Evolutionary conservation across 768 basidiomycete genomes (phyloP).

Genomic region (Boletus tomentosulus): DNA sequence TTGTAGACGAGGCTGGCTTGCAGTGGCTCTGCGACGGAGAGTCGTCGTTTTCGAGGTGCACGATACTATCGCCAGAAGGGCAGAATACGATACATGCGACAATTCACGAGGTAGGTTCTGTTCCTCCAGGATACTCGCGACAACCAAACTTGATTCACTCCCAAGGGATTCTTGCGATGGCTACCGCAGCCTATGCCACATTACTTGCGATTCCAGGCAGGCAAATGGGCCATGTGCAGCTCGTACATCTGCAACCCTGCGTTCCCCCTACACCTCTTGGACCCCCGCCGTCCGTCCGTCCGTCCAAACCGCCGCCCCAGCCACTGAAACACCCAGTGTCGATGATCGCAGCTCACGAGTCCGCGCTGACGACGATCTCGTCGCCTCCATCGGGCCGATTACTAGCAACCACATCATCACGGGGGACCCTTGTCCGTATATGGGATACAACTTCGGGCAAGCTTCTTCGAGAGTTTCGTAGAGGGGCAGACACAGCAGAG

Average conservation of each 20-base stretch:
- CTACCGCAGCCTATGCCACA: constrained; percentile 73
- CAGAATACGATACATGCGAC: constrained; percentile 84
- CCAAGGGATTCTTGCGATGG: constrained; percentile 75
- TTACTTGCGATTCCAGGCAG: constrained; percentile 82
- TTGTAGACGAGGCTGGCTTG: constrained; percentile 80
- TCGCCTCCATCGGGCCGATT: constrained; percentile 73
- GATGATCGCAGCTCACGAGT: constrained; percentile 81
- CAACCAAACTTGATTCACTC: neutral
- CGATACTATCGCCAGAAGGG: constrained; percentile 56
- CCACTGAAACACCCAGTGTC: constrained; percentile 64
- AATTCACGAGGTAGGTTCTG: constrained; percentile 66
- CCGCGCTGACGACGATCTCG: constrained; percentile 73
- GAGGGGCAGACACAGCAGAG: constrained; percentile 86
- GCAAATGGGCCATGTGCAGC: constrained; percentile 84
- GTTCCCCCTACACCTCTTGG: constrained; percentile 51
- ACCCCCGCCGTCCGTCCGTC: constrained; percentile 50
- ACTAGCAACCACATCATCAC: constrained; percentile 78
- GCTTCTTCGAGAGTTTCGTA: constrained; percentile 72
- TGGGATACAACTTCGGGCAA: constrained; percentile 78
- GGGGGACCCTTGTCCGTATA: constrained; percentile 82
- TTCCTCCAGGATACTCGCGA: constrained; percentile 3
- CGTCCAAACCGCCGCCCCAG: constrained; percentile 53
- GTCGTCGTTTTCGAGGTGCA: constrained; percentile 76
- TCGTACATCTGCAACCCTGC: constrained; percentile 83
- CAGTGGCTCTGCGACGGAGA: constrained; percentile 72